A percentile compares a stretch with the other conserved stretches of the same genome.
These are phyloP conservation scores for Pseudozyma pruni DNA, from an alignment of 1,284 basidiomycete species.

Conservation along the genomic window DNA sequence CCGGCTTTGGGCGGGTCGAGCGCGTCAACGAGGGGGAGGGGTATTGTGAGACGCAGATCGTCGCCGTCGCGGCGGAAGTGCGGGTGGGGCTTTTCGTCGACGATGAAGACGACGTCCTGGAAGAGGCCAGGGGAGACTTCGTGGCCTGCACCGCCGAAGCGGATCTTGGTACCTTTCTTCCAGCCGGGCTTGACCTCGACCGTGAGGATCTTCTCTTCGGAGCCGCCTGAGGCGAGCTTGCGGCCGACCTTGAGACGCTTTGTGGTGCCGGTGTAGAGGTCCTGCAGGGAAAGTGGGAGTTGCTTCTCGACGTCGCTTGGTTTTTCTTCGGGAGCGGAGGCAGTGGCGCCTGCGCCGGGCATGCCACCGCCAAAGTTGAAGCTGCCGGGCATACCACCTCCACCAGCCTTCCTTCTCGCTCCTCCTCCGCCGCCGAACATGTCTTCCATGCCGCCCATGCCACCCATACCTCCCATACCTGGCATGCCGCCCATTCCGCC, in stretches of 20 bases:
- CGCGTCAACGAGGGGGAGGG: slow-evolving; percentile 60
- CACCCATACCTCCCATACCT: slow-evolving; percentile 47
- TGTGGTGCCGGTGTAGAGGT: slow-evolving; percentile 86
- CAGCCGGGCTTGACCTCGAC: slow-evolving; percentile 67
- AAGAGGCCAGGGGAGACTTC: slow-evolving; percentile 57
- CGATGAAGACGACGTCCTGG: slow-evolving; percentile 67
- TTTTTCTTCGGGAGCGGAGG: slow-evolving; percentile 22
- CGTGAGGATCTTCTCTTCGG: slow-evolving; percentile 85
- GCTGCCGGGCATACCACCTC: slow-evolving; percentile 10
- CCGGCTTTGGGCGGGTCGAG: slow-evolving; percentile 63
- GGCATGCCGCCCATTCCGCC: slow-evolving; percentile 59
- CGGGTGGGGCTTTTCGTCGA: slow-evolving; percentile 64
- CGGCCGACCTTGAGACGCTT: slow-evolving; percentile 91
- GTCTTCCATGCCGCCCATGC: slow-evolving; percentile 58
- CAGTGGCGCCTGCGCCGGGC: slow-evolving; percentile 21
- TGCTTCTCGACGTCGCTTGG: slow-evolving; percentile 80
- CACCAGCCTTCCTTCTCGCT: slow-evolving; percentile 13
- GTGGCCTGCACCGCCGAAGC: slow-evolving; percentile 64
- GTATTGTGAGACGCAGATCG: slow-evolving; percentile 54
- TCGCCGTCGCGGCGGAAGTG: slow-evolving; percentile 63
- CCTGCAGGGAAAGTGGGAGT: slow-evolving; percentile 86
- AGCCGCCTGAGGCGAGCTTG: slow-evolving; percentile 76
- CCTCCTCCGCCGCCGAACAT: slow-evolving; percentile 53
- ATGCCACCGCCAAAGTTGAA: slow-evolving; percentile 40
- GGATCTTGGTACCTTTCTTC: slow-evolving; percentile 68